phyloP scores from a whole-genome alignment of 2,329 filamentous ascomycete species.

The Fusarium globosum region DNA sequence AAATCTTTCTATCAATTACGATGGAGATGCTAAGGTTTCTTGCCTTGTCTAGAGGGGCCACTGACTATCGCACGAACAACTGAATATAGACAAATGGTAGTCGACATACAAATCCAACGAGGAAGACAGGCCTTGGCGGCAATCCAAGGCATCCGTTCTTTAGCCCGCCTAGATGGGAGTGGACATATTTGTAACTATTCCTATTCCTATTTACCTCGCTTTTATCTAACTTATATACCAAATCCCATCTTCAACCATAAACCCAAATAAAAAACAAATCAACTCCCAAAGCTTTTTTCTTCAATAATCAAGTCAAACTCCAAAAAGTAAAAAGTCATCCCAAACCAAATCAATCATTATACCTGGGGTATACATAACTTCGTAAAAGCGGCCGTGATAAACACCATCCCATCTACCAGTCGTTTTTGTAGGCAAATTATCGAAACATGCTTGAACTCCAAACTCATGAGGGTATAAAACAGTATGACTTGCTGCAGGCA shows the following conservation, averaged over 20 bases:
- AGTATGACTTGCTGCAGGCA: background rate
- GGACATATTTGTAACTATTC: background rate
- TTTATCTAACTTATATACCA: background rate
- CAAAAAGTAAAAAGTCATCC: background rate
- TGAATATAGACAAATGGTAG: background rate
- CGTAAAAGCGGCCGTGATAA: conserved; percentile 15
- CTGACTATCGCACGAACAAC: background rate
- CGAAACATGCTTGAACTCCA: conserved; percentile 21
- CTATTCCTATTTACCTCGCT: conserved; percentile 19
- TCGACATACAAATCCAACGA: background rate
- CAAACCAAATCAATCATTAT: conserved; percentile 16
- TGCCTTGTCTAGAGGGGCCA: background rate
- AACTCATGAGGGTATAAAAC: background rate
- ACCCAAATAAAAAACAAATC: conserved; percentile 1
- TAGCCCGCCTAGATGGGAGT: background rate
- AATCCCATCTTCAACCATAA: background rate
- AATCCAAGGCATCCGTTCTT: background rate
- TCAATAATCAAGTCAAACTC: conserved; percentile 15
- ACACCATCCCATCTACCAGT: background rate
- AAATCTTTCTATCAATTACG: background rate
- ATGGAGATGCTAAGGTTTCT: background rate
- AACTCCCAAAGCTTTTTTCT: background rate
- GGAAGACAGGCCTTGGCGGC: background rate
- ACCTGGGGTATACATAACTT: conserved; percentile 19
- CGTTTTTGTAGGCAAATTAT: background rate